Evolutionary conservation across 345 rosid species (phyloP).

Genomic region (Brassica incana): DNA sequence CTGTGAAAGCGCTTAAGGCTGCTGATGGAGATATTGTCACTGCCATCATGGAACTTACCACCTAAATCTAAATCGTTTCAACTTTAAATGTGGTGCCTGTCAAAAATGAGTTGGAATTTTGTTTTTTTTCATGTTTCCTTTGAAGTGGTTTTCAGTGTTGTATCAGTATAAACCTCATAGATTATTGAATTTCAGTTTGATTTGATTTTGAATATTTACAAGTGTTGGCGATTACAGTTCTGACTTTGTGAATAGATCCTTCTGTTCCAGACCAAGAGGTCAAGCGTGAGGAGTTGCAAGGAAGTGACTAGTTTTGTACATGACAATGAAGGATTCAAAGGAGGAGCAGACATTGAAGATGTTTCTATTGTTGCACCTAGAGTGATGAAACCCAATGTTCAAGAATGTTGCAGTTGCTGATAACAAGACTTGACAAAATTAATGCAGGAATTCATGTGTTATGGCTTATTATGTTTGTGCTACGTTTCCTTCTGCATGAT

Average conservation of each 20-base stretch:
- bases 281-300: background rate
- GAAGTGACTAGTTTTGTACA: background rate
- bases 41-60: conserved; percentile 93
- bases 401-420: background rate
- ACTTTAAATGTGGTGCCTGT: conserved; percentile 22
- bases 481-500: background rate
- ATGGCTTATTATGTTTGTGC: background rate
- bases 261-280: background rate
- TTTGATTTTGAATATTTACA: background rate
- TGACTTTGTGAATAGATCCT: background rate
- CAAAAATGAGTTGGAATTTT: conserved; percentile 2
- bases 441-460: background rate
- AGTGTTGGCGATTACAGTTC: background rate
- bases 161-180: conserved; percentile 31
- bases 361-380: background rate
- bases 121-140: conserved; percentile 27
- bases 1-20: conserved; percentile 79
- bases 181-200: conserved; percentile 23
- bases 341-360: background rate
- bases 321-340: background rate
- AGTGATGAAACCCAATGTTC: background rate
- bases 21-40: conserved; percentile 79
- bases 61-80: conserved; percentile 37
- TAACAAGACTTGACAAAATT: background rate
- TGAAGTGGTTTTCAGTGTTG: conserved; percentile 36